Evolutionary conservation across 2,329 filamentous ascomycete genomes (phyloP), one percentile per base, ranked within the genome.

Genomic region (Coniella lustricola): DNA sequence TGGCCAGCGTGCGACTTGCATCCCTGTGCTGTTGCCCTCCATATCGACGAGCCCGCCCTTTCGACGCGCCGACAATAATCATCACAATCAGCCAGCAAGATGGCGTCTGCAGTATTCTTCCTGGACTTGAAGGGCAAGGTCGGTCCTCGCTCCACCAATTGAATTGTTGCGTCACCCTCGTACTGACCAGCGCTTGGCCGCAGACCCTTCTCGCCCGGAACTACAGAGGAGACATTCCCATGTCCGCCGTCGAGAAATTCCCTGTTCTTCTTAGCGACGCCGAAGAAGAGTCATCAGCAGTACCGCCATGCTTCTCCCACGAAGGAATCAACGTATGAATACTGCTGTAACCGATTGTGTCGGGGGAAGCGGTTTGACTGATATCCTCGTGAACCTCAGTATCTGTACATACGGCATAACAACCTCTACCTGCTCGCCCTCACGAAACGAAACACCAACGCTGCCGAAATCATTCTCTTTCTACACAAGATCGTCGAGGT

Each of bases 51-150:
- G 16, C 31, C 14, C 21, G 25, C 33, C 37, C 25, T 55, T 55
- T 54, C 48, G 58, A 46, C 35, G 44, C 38, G 41, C 56, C 52
- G 55, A 49, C 57, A 39, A 53, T 18, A 41, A 54, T n/a, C 22
- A 14, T 17, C 18, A 21, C 10, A 17, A 29, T 44, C 33, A 44
- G 22, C 48, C 53, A 52, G 61, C 70, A 76, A 60, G 65, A 98
- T 98, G 93, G 93, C 93, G 60, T 98, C 93, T 53, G 93, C 93
- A 56, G 67, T 98, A 63, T 98, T 98, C 80, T 98, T 98, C 68
- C 85, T 98, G 62, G 93, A 98, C 70, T 79, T 98, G 59, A 98
- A 98, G 89, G 93, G 93, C 87, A 98, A 98, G 86, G 90, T 94
- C 69, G 55, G 73, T 43, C 20, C 35, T 21, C 13, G 16, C 25